Base-by-base conservation (phyloP, 352 stramenopile genomes). In the Globisporangium recalcitrans region DNA sequence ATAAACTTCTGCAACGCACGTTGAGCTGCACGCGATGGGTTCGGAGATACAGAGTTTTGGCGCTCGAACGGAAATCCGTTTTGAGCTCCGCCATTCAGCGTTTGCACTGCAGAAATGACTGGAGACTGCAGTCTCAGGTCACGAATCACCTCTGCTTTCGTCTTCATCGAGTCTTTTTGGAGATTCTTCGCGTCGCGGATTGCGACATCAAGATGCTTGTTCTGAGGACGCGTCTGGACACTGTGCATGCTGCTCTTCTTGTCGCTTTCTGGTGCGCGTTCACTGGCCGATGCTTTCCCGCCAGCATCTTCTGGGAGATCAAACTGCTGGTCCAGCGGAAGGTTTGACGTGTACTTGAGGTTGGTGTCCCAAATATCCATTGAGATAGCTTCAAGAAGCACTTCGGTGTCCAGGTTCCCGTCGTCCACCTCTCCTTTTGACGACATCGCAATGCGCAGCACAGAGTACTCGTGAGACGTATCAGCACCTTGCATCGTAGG, bases 311-410 rank as follows among this genome's bases (percentile, higher is more conserved):
- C 69, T 4, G 78, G 71, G 0, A 91, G 68, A 59, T 80, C 79
- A 26, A 92, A 53, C 31, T 92, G 82, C 53, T 91, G 68, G 24
- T 71, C 73, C 24, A 91, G 67, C 4, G 82, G 81, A 13, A 92
- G 64, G 57, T 91, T 93, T 13, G 87, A 92, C 19, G 78, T 82
- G 57, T 92, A 93, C 70, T 93, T 93, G 42, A 94, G 71, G 24
- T 88, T 85, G 11, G 80, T 83, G 52, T 90, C 79, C 77, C 81
- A 95, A 59, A 95, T 89, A 60, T 93, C 83, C 73, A 88, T 91
- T 14, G 87, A 87, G 48, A 95, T 95, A 2, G 87, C 87, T 69
- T 95, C 87, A 11, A 95, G 51, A 2, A 95, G 58, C 9, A 95
- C 83, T 65, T 95, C 87, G 0, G 84, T 77, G 42, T 93, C 85